These are phyloP conservation scores for Mortierella polycephala DNA, from an alignment of 371 early-diverging fungal species.

Conservation along the genomic window DNA sequence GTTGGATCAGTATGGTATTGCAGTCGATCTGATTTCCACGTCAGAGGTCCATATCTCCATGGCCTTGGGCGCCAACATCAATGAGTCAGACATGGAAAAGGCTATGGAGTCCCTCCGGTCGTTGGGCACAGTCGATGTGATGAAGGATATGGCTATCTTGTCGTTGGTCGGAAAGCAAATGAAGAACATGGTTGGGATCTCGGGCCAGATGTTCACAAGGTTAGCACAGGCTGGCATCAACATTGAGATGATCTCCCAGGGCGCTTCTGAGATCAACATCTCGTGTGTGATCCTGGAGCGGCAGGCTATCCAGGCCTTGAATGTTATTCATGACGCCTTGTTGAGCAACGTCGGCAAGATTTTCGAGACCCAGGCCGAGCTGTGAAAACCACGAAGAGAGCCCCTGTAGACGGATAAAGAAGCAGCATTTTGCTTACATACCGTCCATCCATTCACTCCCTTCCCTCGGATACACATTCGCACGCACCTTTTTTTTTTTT, in stretches of 20 bases:
- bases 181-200: conserved; percentile 96
- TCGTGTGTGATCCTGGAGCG: conserved; percentile 92
- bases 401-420: background rate
- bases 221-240: conserved; percentile 91
- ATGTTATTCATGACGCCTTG: conserved; percentile 87
- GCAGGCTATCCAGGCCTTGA: conserved; percentile 80
- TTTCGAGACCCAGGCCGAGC: background rate
- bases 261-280: conserved; percentile 97
- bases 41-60: conserved; percentile 97
- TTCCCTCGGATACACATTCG: background rate
- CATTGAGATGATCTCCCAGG: conserved; percentile 99
- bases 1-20: conserved; percentile 88
- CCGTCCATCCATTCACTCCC: background rate
- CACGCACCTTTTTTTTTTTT: background rate
- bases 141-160: conserved; percentile 91
- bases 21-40: conserved; percentile 96
- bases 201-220: conserved; percentile 93
- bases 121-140: conserved; percentile 80
- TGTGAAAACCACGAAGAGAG: background rate
- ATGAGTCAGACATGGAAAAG: conserved; percentile 70
- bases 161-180: conserved; percentile 97
- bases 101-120: conserved; percentile 77
- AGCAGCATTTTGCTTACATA: background rate
- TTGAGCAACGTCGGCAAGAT: conserved; percentile 52
- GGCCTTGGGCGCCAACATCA: conserved; percentile 83